Evolutionary conservation across 2,329 filamentous ascomycete genomes (phyloP), one percentile per base, ranked within the genome.

Genomic region (Aspergillus sp.): DNA sequence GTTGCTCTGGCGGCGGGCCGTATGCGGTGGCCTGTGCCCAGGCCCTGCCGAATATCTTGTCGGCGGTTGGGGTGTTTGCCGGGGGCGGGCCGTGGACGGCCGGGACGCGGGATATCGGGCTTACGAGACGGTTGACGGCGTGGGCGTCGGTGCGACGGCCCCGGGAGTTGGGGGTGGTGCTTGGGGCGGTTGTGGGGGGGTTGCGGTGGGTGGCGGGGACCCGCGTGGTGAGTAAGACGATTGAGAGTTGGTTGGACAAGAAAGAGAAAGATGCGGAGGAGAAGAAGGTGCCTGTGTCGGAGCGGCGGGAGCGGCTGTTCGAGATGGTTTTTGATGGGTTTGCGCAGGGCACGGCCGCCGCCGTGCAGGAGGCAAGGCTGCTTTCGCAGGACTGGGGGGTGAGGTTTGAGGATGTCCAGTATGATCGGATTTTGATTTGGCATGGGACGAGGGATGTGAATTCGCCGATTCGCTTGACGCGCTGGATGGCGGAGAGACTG

Each of bases 21-120:
- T 80, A 76, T 57, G 71, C 72, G 2, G 60, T 80, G 10, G 77
- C 77, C 19, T 81, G 77, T 56, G 69, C 76, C 11, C 65, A 69
- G 40, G 53, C 56, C 3, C 58, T 79, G 14, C 68, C 73, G 14
- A 2, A 10, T n/a, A 8, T 11, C 35, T 6, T 78, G 16, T 62
- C 68, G 0, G 67, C 60, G 0, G 71, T 74, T 8, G 71, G 71
- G 1, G 57, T 78, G 10, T 59, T 76, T 40, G 70, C 70, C 7
- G 67, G 66, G 19, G 54, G 56, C 10, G 54, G 54, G 10, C 70
- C 67, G 2, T 76, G 70, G 69, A 61, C 58, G 9, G 68, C 66
- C 7, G 66, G 73, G 4, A 47, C 53, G 4, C 53, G 66, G 3
- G 49, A 69, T 41, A 65, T 75, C 35, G 35, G 35, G 47, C 62